phyloP scores from a whole-genome alignment of 768 basidiomycete species.

The Lactarius indigo region DNA sequence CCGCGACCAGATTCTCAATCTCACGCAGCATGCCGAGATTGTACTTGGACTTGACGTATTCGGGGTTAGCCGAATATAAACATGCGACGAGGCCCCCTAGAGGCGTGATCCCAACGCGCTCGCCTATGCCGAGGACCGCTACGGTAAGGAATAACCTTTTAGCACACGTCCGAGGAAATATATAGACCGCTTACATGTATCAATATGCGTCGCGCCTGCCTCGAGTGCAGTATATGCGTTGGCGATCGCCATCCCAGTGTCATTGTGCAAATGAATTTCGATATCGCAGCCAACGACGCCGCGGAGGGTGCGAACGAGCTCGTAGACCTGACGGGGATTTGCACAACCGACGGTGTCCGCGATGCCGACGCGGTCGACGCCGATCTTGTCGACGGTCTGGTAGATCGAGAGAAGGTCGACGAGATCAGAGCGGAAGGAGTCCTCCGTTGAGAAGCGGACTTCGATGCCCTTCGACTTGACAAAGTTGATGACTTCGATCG shows the following conservation, averaged over 20 bases:
- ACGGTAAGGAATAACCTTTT: slow-evolving; percentile 17
- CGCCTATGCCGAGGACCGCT: slow-evolving; percentile 97
- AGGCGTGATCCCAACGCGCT: slow-evolving; percentile 98
- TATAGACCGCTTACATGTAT: slow-evolving; percentile 66
- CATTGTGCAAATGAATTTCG: slow-evolving; percentile 97
- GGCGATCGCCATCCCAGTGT: slow-evolving; percentile 98
- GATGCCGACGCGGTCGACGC: slow-evolving; percentile 97
- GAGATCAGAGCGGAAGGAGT: slow-evolving; percentile 99
- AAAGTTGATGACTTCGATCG: slow-evolving; percentile 97
- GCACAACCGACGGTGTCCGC: slow-evolving; percentile 99
- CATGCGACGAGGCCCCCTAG: slow-evolving; percentile 96
- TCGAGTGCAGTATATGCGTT: slow-evolving; percentile 98
- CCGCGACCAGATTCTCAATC: slow-evolving; percentile 97
- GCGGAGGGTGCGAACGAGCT: slow-evolving; percentile 91
- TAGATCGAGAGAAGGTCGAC: slow-evolving; percentile 98
- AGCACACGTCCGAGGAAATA: not conserved
- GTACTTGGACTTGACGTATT: slow-evolving; percentile 99
- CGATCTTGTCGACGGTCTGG: slow-evolving; percentile 99
- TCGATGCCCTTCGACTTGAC: slow-evolving; percentile 99
- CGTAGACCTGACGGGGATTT: slow-evolving; percentile 97
- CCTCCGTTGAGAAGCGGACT: slow-evolving; percentile 99
- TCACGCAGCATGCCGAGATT: slow-evolving; percentile 96
- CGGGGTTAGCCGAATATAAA: slow-evolving; percentile 94
- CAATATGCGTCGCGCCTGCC: slow-evolving; percentile 98
- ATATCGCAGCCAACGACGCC: slow-evolving; percentile 98